Conservation (phyloP, 2,329 filamentous ascomycete genomes). For the Dactylonectria estremocensis region DNA sequence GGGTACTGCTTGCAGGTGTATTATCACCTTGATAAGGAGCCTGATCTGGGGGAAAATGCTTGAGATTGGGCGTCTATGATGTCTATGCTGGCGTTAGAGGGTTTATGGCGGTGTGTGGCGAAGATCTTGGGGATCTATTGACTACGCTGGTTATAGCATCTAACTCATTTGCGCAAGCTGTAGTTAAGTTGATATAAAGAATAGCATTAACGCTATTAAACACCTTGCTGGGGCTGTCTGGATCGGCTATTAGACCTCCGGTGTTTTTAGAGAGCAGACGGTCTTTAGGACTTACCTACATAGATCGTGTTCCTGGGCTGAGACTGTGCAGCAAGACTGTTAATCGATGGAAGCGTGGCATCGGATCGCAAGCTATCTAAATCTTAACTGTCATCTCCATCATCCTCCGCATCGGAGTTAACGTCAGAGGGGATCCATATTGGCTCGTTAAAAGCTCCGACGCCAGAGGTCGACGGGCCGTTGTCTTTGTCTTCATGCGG, state of each 20-base stretch:
- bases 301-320: not conserved
- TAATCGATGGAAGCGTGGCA: not conserved
- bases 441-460: not conserved
- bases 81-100: not conserved
- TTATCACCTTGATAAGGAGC: constrained; percentile 6
- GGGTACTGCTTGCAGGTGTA: not conserved
- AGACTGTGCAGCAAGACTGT: not conserved
- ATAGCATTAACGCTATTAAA: too few relatives aligned
- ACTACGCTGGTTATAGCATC: not conserved
- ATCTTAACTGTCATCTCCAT: not conserved
- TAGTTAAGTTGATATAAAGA: not conserved
- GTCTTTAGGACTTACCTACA: not conserved
- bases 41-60: constrained; percentile 3
- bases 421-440: not conserved
- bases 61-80: not conserved
- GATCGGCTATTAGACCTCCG: too few relatives aligned
- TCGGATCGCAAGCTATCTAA: not conserved
- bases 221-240: too few relatives aligned
- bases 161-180: not conserved
- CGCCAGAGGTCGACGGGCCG: not conserved
- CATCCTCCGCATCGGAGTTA: not conserved
- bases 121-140: not conserved
- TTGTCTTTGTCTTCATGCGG: not conserved
- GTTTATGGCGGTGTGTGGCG: not conserved
- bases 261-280: not conserved